Conservation (phyloP, 2,329 filamentous ascomycete species). For the Aotearoamyces nothofagi region DNA sequence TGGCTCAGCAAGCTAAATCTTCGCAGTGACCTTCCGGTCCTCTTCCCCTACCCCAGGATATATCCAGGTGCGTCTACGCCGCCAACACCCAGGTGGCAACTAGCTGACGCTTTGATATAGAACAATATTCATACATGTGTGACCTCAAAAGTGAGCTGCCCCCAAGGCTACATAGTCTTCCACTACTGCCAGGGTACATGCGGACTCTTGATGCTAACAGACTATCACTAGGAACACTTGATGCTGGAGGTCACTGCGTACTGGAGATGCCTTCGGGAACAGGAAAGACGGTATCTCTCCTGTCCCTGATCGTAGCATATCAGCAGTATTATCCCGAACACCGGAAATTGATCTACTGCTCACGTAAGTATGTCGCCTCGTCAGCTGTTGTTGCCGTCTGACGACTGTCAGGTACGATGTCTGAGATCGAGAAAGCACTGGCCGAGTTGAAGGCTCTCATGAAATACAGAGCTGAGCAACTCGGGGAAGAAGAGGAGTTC, state of each 20-base stretch:
- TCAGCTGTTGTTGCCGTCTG: too few species aligned
- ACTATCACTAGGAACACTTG: conserved; percentile 49
- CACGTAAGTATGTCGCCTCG: conserved; percentile 35
- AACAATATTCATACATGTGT: conserved; percentile 65
- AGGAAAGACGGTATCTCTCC: conserved; percentile 87
- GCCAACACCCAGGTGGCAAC: background rate
- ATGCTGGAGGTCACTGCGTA: conserved; percentile 88
- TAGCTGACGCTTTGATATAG: conserved; percentile 30
- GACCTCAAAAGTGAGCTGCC: conserved; percentile 50
- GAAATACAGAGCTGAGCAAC: conserved; percentile 80
- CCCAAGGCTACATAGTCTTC: background rate
- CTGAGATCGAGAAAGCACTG: conserved; percentile 95
- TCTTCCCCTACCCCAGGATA: conserved; percentile 62
- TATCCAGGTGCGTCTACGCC: conserved; percentile 43
- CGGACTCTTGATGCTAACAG: background rate
- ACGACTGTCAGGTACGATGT: conserved; percentile 61
- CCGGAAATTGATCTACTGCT: conserved; percentile 96
- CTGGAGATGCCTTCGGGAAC: conserved; percentile 98
- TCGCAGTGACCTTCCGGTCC: conserved; percentile 46
- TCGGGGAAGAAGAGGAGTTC: conserved; percentile 89
- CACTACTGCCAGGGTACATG: background rate
- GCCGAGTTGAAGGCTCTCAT: conserved; percentile 84
- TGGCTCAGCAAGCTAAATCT: conserved; percentile 8
- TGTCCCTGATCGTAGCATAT: conserved; percentile 93
- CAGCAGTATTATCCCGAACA: conserved; percentile 89